A percentile compares a stretch with the other conserved stretches of the same genome.
Conservation (phyloP, 345 rosid species). For the Eucalyptus curtisii region DNA sequence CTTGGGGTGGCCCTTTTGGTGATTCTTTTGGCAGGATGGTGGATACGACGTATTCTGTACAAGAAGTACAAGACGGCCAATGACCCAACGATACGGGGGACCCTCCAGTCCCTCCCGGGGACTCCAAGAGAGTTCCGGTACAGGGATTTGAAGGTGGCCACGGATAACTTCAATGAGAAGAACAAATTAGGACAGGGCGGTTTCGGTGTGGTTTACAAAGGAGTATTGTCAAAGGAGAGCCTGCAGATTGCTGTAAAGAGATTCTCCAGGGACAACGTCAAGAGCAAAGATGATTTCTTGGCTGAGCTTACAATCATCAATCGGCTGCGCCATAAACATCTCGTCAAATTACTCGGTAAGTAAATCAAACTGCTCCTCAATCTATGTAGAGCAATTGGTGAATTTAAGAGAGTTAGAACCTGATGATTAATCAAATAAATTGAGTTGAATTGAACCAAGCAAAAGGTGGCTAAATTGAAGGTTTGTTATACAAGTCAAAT, state of each 20-base stretch:
- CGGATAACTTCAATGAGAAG: constrained; percentile 16
- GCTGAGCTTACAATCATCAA: constrained; percentile 41
- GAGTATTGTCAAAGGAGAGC: background rate
- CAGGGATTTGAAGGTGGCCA: constrained; percentile 25
- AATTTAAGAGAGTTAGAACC: background rate
- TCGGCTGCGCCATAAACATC: constrained; percentile 36
- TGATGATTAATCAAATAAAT: background rate
- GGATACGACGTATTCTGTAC: background rate
- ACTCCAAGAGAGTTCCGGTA: constrained; percentile 34
- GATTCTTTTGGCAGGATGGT: background rate
- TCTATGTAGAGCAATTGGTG: background rate
- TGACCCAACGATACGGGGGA: constrained; percentile 18
- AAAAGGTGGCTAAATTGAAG: background rate
- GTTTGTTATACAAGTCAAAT: background rate
- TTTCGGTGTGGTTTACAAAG: constrained; percentile 35
- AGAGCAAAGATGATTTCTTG: constrained; percentile 39
- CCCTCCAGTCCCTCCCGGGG: constrained; percentile 36
- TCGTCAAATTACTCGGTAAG: constrained; percentile 33
- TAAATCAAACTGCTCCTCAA: background rate
- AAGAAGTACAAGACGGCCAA: constrained; percentile 1
- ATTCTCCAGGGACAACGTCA: constrained; percentile 28
- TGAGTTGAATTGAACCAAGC: background rate
- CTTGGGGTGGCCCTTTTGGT: constrained; percentile 9
- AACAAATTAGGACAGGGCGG: constrained; percentile 41
- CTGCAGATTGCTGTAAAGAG: constrained; percentile 35